phyloP scores from a whole-genome alignment of 139 green algal genomes.

The Picochlorum costavermella region DNA sequence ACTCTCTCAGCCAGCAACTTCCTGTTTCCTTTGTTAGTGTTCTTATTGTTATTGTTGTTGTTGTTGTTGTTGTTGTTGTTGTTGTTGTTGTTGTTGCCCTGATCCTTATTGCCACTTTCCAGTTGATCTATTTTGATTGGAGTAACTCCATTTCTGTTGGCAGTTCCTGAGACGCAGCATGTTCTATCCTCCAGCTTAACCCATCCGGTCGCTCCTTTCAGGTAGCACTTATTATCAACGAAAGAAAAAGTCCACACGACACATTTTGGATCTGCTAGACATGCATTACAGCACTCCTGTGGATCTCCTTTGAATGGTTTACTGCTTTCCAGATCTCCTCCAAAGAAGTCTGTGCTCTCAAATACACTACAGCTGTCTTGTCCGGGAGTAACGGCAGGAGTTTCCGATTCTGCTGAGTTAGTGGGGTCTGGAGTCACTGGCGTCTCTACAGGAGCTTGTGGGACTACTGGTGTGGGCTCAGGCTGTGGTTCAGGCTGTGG shows the following conservation, averaged over 20 bases:
- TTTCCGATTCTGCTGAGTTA: neutral
- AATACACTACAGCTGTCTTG: constrained; percentile 1
- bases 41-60: constrained; percentile 12
- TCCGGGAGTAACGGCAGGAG: constrained; percentile 2
- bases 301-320: neutral
- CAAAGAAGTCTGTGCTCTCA: constrained; percentile 10
- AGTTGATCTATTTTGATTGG: neutral
- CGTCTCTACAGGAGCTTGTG: neutral
- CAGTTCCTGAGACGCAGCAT: constrained; percentile 7
- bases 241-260: constrained; percentile 5
- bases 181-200: neutral
- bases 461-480: neutral
- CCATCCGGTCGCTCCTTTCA: constrained; percentile 10
- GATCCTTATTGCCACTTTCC: constrained; percentile 9
- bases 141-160: constrained; percentile 2
- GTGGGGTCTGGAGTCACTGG: neutral
- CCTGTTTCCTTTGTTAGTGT: constrained; percentile 12
- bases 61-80: constrained; percentile 10
- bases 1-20: neutral
- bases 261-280: neutral
- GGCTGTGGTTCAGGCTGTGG: no score
- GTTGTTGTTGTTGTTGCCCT: constrained; percentile 5
- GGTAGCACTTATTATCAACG: constrained; percentile 8
- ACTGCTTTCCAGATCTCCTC: constrained; percentile 4
- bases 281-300: constrained; percentile 12